Evolutionary conservation across 1,284 basidiomycete species (phyloP), one percentile per base, ranked within the genome.

Genomic region (Exsudoporus floridanus): DNA sequence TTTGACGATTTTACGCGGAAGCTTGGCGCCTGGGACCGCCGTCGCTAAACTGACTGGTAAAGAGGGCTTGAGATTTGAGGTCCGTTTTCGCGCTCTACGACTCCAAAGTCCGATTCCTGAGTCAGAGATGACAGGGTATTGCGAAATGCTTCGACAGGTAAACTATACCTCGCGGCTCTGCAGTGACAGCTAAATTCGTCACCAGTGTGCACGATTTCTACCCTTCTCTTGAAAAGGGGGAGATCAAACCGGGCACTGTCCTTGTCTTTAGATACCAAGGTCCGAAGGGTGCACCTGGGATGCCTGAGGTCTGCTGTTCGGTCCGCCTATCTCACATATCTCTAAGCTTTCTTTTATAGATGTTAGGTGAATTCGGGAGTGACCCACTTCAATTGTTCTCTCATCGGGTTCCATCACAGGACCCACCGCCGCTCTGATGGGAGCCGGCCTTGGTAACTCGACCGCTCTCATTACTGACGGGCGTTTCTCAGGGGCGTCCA

Each of bases 21-120:
- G 90, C 71, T 78, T 99, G 43, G 90, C 92, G 2, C 95, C 95
- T 5, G 93, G 84, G 38, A 89, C 90, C 7, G 92, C 94, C 34
- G 95, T 99, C 12, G 92, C 94, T 46, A 99, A 99, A 74, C 79
- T 98, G 58, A 98, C 96, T 10, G 95, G 96, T 21, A 97, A 98
- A 73, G 96, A 99, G 73, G 96, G 96, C 5, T 71, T 88, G 44
- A 78, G 76, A 35, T 99, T 99, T 68, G 86, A 91, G 76, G 90
- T 88, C 47, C 55, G 75, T 54, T 34, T 38, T 23, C 27, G 13
- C 45, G 19, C 38, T 21, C 18, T 40, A 40, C 39, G 39, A 40
- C 4, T 12, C 14, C 16, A 47, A 48, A 44, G 40, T 48, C 23
- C 31, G 35, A 16, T 49, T 52, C 14, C 44, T 60, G 28, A 60